Evolutionary conservation across 768 basidiomycete species (phyloP), one percentile per base, ranked within the genome.

Genomic region (Lanmaoa rubissima): DNA sequence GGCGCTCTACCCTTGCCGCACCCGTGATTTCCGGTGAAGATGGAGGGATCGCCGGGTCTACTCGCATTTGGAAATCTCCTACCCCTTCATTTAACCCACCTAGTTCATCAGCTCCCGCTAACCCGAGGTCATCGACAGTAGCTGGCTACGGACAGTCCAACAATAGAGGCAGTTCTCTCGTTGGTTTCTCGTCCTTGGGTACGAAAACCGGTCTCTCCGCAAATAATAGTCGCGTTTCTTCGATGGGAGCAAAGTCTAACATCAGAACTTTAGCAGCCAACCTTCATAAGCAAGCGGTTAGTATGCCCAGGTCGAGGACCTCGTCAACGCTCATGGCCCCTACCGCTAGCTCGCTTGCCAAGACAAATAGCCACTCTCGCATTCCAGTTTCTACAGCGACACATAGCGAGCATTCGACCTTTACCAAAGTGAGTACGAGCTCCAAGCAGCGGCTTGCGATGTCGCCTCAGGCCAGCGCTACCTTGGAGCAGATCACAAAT

Each of bases 301-400:
- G 43, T 38, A 61, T 65, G 38, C 61, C 63, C 2, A 57, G 67
- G 40, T 64, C 54, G 14, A 71, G 76, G 36, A 71, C 69, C 0
- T 72, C 73, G 8, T 81, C 83, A 3, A 79, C 85, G 38, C 74
- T 91, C 13, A 73, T 87, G 49, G 88, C 88, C 1, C 89, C 89
- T 0, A 91, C 89, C 1, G 88, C 86, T 2, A 89, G 88, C 62
- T 91, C 89, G 1, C 73, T 90, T 24, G 89, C 89, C 3, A 88
- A 84, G 74, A 75, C 67, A 24, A 74, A 58, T 38, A 53, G 40
- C 13, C 63, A 64, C 24, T 54, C 69, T 34, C 69, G 67, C 13
- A 61, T 65, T 41, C 68, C 72, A 24, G 61, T 62, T 40, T 53
- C 71, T 10, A 41, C 49, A 24, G 36, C 55, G 43, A 46, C 62